Base-by-base conservation (phyloP, 345 rosid genomes). In the Draba incana region DNA sequence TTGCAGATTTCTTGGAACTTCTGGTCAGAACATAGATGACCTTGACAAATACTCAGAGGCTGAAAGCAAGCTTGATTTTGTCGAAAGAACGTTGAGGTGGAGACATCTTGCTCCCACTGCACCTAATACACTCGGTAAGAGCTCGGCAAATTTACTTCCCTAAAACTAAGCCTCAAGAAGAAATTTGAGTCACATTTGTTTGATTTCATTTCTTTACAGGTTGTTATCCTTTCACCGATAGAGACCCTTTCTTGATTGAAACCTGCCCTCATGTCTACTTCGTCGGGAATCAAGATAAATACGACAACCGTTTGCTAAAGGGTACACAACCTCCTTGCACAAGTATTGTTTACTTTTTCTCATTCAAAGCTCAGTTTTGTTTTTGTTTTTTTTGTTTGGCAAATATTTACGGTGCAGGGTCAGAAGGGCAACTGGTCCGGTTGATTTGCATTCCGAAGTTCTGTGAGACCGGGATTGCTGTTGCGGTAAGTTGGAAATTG, bases 1-100 rank as follows among this genome's bases (percentile, higher is more conserved):
- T 70, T 72, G 25, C 69, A 95, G 98, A 75, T 89, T 95, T 83
- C 98, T 95, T 72, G 97, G 99, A 80, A 95, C 99, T 25, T 95
- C 99, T n/a, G 99, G 98, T 74, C 98, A 95, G 79, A 95, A 92
- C 54, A 84, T 95, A 23, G 90, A 89, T 64, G 99, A 92, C 81
- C 93, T 95, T 57, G 80, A 80, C 51, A 92, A 92, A 81, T 92
- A 95, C 74, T 89, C 98, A 8, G 94, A 88, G 71, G 99, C 90
- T 51, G 68, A 83, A 41, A 80, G 89, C 78, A 83, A 70, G 69
- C 88, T 95, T 74, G 97, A 95, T 39, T 89, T 88, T 67, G 82
- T 95, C 64, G 98, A 89, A 82, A 86, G 98, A 81, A 95, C 97
- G 44, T 69, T 95, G 69, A 85, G 78, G 69, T 92, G 99, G 99